A percentile compares a stretch with the other conserved stretches of the same genome.
These are phyloP conservation scores for Penicillium goetzii DNA, from an alignment of 495 filamentous ascomycete genomes.

Conservation along the genomic window DNA sequence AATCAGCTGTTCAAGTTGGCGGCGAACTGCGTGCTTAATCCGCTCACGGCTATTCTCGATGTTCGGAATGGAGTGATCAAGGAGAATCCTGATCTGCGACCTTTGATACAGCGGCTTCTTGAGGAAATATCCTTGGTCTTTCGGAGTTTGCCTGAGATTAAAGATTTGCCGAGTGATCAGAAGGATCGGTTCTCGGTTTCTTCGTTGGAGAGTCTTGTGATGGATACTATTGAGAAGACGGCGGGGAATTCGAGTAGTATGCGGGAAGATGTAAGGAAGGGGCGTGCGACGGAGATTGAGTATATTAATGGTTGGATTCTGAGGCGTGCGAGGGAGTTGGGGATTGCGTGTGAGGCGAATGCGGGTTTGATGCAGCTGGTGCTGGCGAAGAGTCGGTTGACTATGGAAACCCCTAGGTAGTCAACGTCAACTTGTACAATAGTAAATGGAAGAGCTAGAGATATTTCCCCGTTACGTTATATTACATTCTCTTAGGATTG, in stretches of 20 bases:
- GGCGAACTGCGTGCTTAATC: constrained; percentile 74
- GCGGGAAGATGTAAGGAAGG: constrained; percentile 69
- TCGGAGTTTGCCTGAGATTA: constrained; percentile 60
- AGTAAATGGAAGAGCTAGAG: neutral
- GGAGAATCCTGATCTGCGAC: constrained; percentile 47
- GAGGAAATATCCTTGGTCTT: constrained; percentile 59
- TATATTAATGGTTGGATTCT: constrained; percentile 81
- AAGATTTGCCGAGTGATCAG: constrained; percentile 48
- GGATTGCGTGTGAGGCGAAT: constrained; percentile 61
- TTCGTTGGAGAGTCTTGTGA: constrained; percentile 53
- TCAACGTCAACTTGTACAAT: neutral
- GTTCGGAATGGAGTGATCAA: constrained; percentile 70
- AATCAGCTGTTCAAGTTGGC: constrained; percentile 73
- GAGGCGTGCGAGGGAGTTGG: constrained; percentile 58
- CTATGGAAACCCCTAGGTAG: neutral
- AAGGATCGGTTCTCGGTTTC: constrained; percentile 47
- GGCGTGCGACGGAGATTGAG: constrained; percentile 68
- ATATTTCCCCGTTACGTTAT: neutral
- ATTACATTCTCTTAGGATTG: neutral
- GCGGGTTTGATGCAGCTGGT: constrained; percentile 57
- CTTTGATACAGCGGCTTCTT: constrained; percentile 54
- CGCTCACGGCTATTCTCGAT: constrained; percentile 68
- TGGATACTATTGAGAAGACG: constrained; percentile 60
- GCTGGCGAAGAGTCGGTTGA: constrained; percentile 46
- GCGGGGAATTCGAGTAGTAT: constrained; percentile 70